A percentile compares a stretch with the other conserved stretches of the same genome.
phyloP scores from a whole-genome alignment of 768 basidiomycete genomes.

The Leucosporidium yakuticum region DNA sequence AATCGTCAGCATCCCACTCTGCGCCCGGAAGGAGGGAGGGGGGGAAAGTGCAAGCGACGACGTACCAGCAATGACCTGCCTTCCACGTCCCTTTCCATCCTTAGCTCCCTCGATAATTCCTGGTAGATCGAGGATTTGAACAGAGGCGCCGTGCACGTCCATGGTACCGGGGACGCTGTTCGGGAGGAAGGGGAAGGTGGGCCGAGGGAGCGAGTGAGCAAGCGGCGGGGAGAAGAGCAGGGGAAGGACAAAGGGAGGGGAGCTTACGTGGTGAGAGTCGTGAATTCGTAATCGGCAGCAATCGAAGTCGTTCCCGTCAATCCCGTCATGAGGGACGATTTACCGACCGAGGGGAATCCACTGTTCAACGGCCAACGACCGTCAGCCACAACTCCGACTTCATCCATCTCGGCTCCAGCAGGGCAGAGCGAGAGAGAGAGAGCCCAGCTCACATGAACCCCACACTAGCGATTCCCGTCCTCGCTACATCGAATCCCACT shows the following conservation, averaged over 20 bases:
- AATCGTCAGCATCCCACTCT: no score
- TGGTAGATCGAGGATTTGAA: slow-evolving; percentile 62
- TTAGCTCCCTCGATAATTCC: slow-evolving; percentile 98
- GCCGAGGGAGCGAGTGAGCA: neutral
- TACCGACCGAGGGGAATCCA: slow-evolving; percentile 81
- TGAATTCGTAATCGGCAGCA: slow-evolving; percentile 94
- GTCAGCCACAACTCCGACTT: no score
- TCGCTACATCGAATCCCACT: slow-evolving; percentile 93
- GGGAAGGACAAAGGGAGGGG: neutral
- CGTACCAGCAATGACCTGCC: slow-evolving; percentile 56
- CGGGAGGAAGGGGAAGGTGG: slow-evolving; percentile 49
- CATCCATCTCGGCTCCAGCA: neutral
- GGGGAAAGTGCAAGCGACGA: slow-evolving; percentile 41
- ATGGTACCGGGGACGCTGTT: slow-evolving; percentile 87
- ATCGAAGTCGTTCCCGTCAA: slow-evolving; percentile 95
- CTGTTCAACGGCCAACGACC: neutral
- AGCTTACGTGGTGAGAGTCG: slow-evolving; percentile 45
- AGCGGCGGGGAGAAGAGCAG: neutral
- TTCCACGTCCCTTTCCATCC: slow-evolving; percentile 90
- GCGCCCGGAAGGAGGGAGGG: slow-evolving; percentile 47
- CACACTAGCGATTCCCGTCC: slow-evolving; percentile 72
- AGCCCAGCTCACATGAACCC: slow-evolving; percentile 78
- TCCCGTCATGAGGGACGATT: slow-evolving; percentile 77
- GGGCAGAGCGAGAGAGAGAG: slow-evolving; percentile 1
- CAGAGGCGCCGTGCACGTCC: slow-evolving; percentile 90